Percentiles rank a stretch among this genome's conserved stretches.
phyloP scores from a whole-genome alignment of 179 eudicot species.

The Kewa caespitosa region DNA sequence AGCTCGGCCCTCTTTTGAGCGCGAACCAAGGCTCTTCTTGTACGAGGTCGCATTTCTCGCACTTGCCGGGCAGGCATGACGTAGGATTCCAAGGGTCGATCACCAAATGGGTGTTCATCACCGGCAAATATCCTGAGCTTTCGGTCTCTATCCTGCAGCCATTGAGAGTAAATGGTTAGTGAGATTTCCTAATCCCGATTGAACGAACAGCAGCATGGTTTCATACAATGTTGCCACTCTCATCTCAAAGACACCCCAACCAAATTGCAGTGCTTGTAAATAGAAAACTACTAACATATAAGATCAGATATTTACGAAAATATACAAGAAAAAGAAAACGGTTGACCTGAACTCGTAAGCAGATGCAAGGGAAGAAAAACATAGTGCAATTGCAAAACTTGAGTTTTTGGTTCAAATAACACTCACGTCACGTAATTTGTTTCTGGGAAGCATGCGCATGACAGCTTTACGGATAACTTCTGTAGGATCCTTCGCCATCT shows the following conservation, averaged over 20 bases:
- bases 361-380: not conserved
- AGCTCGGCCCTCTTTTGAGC: slow-evolving; percentile 77
- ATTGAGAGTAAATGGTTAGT: slow-evolving; percentile 13
- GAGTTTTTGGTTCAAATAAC: not conserved
- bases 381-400: not conserved
- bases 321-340: not conserved
- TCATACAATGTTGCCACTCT: not conserved
- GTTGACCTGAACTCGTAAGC: not conserved
- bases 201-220: not conserved
- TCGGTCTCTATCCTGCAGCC: slow-evolving; percentile 78
- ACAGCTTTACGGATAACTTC: slow-evolving; percentile 98
- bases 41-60: slow-evolving; percentile 90
- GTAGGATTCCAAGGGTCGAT: slow-evolving; percentile 72
- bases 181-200: not conserved
- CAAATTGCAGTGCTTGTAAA: no score
- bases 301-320: not conserved
- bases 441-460: slow-evolving; percentile 92
- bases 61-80: slow-evolving; percentile 87
- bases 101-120: slow-evolving; percentile 84
- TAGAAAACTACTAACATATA: not conserved
- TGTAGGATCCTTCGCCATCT: slow-evolving; percentile 91
- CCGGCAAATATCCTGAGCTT: slow-evolving; percentile 86
- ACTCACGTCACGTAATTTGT: slow-evolving; percentile 93
- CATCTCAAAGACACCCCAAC: not conserved
- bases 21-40: slow-evolving; percentile 80